These are phyloP conservation scores for Zygosaccharomyces sapae DNA, from an alignment of 1,139 yeast species.

Conservation along the genomic window DNA sequence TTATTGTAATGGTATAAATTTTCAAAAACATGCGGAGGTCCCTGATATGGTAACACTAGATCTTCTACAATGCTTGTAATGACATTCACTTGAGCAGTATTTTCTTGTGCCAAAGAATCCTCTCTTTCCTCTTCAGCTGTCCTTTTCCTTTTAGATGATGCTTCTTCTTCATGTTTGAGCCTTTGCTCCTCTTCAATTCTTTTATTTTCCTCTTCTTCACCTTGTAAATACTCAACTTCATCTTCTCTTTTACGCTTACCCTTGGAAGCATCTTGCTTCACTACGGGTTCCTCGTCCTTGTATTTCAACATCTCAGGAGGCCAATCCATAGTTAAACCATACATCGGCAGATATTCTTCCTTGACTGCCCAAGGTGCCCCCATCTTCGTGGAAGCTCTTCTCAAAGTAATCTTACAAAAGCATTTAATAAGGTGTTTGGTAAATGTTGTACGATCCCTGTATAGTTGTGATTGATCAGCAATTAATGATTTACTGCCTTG, in stretches of 20 bases:
- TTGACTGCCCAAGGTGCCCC: constrained; percentile 99
- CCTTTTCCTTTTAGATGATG: constrained; percentile 15
- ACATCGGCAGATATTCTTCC: constrained; percentile 49
- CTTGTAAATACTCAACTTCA: constrained; percentile 14
- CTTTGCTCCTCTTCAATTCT: constrained; percentile 12
- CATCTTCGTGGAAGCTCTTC: constrained; percentile 67
- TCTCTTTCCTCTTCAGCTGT: constrained; percentile 11
- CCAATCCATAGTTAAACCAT: constrained; percentile 40
- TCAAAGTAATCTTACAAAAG: constrained; percentile 77
- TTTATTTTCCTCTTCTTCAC: constrained; percentile 7
- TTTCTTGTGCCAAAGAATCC: constrained; percentile 9
- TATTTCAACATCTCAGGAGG: constrained; percentile 32
- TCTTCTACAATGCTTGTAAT: constrained; percentile 39
- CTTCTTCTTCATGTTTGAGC: constrained; percentile 15
- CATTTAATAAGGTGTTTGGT: constrained; percentile 89
- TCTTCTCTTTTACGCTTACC: constrained; percentile 19
- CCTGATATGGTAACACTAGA: constrained; percentile 33
- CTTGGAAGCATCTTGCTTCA: constrained; percentile 37
- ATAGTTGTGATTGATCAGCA: constrained; percentile 67
- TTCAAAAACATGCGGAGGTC: constrained; percentile 21
- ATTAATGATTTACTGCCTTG: constrained; percentile 57
- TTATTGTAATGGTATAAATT: constrained; percentile 22
- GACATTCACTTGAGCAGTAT: constrained; percentile 18
- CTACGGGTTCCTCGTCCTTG: constrained; percentile 37
- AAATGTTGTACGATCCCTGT: constrained; percentile 80